These are phyloP conservation scores for Volvox africanus DNA, from an alignment of 139 green algal genomes.

Conservation along the genomic window DNA sequence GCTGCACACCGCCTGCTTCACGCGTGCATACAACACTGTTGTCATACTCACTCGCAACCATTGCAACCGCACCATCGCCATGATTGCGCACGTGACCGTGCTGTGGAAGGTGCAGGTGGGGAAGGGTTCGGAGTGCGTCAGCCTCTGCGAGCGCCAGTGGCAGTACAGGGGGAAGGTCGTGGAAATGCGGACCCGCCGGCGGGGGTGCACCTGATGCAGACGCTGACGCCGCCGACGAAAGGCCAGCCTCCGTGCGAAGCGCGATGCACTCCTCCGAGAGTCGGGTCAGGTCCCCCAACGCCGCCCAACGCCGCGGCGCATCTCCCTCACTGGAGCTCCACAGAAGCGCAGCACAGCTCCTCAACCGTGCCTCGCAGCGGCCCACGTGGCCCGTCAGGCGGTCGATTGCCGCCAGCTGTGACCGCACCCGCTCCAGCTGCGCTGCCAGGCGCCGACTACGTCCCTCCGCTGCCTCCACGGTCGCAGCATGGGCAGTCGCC, in stretches of 20 bases:
- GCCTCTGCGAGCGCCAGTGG: not conserved
- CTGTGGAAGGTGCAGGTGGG: not conserved
- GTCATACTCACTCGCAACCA: not conserved
- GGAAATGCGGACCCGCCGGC: not conserved
- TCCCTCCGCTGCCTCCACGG: slow-evolving; percentile 29
- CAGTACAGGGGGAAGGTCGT: not conserved
- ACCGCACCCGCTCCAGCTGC: slow-evolving; percentile 39
- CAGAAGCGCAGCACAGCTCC: slow-evolving; percentile 8
- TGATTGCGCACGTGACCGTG: too few relatives aligned
- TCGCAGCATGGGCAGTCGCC: not conserved
- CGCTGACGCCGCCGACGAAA: not conserved
- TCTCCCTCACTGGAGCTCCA: slow-evolving; percentile 37
- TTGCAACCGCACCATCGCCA: not conserved
- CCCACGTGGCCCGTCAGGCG: slow-evolving; percentile 6
- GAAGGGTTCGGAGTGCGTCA: not conserved
- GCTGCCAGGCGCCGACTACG: slow-evolving; percentile 23
- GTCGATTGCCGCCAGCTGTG: slow-evolving; percentile 38
- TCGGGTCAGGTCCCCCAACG: not conserved
- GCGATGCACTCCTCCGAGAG: slow-evolving; percentile 12
- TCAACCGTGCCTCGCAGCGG: slow-evolving; percentile 5
- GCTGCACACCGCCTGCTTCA: slow-evolving; percentile 31
- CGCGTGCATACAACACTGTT: slow-evolving; percentile 20
- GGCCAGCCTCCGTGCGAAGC: slow-evolving; percentile 22
- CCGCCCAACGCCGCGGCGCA: slow-evolving; percentile 21
- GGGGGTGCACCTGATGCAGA: not conserved